A percentile compares a stretch with the other conserved stretches of the same genome.
These are phyloP conservation scores for Naegleria gruberi DNA, from an alignment of 208 protist species.

Conservation along the genomic window DNA sequence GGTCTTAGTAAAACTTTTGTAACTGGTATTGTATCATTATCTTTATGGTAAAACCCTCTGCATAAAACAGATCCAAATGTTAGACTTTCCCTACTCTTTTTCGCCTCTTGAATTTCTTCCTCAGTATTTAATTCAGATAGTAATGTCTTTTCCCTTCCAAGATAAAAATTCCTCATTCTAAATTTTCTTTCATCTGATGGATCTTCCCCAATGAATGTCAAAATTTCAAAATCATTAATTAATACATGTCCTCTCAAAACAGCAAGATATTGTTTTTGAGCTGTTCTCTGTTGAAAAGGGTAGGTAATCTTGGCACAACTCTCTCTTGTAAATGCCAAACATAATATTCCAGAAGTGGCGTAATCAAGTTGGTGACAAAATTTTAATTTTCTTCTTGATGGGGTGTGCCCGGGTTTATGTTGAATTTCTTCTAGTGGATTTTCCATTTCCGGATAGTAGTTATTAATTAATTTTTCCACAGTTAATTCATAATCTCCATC, in stretches of 20 bases:
- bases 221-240: background rate
- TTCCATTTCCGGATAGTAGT: conserved; percentile 47
- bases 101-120: background rate
- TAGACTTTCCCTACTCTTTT: background rate
- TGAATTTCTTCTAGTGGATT: conserved; percentile 18
- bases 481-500: conserved; percentile 40
- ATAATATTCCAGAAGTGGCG: conserved; percentile 72
- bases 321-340: conserved; percentile 64
- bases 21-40: background rate
- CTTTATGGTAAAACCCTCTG: background rate
- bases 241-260: conserved; percentile 56
- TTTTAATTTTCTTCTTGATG: conserved; percentile 53
- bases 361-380: conserved; percentile 82
- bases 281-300: conserved; percentile 70
- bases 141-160: background rate
- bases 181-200: background rate
- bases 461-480: conserved; percentile 45
- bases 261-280: conserved; percentile 65
- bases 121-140: background rate
- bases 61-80: background rate
- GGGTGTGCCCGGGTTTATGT: background rate
- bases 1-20: background rate
- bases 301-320: conserved; percentile 60
- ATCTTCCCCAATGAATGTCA: background rate
- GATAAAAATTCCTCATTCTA: background rate